A percentile compares a stretch with the other conserved stretches of the same genome.
These are phyloP conservation scores for Fragilariopsis cylindrus DNA, from an alignment of 108 stramenopile species.

Conservation along the genomic window DNA sequence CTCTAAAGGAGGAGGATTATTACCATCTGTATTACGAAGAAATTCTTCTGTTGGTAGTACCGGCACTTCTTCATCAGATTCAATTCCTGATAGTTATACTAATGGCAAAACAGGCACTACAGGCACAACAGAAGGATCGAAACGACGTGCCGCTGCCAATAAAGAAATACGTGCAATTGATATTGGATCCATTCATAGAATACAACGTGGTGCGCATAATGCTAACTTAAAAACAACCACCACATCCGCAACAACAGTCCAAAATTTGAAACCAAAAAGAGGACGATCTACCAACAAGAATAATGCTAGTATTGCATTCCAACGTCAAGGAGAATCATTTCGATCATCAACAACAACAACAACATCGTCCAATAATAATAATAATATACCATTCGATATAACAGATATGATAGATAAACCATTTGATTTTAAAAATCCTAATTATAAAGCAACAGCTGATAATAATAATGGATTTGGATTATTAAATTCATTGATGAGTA, in stretches of 20 bases:
- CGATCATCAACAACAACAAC: background rate
- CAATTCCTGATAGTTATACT: too few relatives aligned
- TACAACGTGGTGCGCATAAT: conserved; percentile 61
- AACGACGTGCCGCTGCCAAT: background rate
- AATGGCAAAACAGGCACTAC: background rate
- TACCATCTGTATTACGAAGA: background rate
- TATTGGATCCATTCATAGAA: conserved; percentile 78
- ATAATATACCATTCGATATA: background rate
- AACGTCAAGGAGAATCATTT: too few relatives aligned
- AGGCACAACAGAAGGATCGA: background rate
- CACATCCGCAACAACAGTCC: conserved; percentile 56
- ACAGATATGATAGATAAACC: background rate
- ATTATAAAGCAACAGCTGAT: background rate
- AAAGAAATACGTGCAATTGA: conserved; percentile 50
- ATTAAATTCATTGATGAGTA: too few relatives aligned
- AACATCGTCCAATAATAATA: background rate
- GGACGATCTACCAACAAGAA: background rate
- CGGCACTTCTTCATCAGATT: too few relatives aligned
- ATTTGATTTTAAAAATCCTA: conserved; percentile 2
- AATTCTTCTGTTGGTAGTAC: background rate
- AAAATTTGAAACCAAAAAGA: conserved; percentile 19
- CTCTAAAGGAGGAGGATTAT: background rate
- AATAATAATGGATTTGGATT: background rate
- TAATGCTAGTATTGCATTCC: too few relatives aligned
- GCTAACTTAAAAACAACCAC: background rate